Evolutionary conservation across 441 rosid species (phyloP).

Genomic region (Hura crepitans): DNA sequence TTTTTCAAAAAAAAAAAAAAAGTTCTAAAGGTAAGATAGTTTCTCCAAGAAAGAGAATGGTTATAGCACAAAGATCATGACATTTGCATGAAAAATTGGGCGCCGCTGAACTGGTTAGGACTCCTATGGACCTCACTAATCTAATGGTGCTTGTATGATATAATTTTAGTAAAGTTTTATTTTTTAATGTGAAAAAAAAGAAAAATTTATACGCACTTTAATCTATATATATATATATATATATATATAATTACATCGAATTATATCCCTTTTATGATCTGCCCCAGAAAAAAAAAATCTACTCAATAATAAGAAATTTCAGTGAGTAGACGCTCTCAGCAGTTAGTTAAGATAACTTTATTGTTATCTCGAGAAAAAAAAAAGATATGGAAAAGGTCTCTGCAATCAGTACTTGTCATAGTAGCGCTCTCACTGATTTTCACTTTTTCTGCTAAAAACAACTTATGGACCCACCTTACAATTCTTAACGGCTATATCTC

Average conservation of each 20-base stretch:
- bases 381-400: not conserved
- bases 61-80: not conserved
- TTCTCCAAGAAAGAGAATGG: not conserved
- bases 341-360: not conserved
- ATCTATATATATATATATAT: no score
- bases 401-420: not conserved
- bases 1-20: no score
- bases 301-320: not conserved
- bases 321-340: not conserved
- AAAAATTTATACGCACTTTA: no score
- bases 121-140: not conserved
- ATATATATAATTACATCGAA: no score
- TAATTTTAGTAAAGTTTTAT: not conserved
- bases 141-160: not conserved
- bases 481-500: constrained; percentile 13
- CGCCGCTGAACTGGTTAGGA: not conserved
- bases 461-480: not conserved
- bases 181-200: no score
- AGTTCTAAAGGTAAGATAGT: no score
- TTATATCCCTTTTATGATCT: not conserved
- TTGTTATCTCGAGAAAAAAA: not conserved
- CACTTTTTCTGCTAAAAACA: not conserved
- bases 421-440: constrained; percentile 15
- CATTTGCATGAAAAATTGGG: not conserved
- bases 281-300: not conserved